phyloP scores from a whole-genome alignment of 78 protist species.

The Cavenderia fasciculata region DNA sequence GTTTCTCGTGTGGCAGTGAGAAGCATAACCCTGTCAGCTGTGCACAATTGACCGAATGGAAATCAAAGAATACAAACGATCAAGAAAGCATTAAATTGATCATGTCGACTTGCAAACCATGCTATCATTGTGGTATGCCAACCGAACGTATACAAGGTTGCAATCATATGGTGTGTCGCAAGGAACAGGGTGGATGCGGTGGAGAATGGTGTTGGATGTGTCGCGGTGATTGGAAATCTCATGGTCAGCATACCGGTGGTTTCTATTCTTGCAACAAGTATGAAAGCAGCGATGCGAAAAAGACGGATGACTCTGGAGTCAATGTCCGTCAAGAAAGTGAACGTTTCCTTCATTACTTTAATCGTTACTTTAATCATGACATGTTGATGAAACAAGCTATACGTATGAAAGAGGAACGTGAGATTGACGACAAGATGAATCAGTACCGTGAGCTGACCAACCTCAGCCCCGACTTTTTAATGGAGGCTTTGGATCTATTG shows the following conservation, averaged over 20 bases:
- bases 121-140: slow-evolving; percentile 81
- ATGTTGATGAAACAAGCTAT: slow-evolving; percentile 71
- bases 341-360: slow-evolving; percentile 78
- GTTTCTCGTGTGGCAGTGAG: slow-evolving; percentile 79
- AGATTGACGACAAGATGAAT: slow-evolving; percentile 60
- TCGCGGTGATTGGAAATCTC: slow-evolving; percentile 83
- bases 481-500: slow-evolving; percentile 41
- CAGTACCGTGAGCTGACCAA: slow-evolving; percentile 48
- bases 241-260: slow-evolving; percentile 85
- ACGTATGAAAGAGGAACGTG: slow-evolving; percentile 43
- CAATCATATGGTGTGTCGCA: slow-evolving; percentile 83
- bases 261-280: slow-evolving; percentile 84
- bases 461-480: slow-evolving; percentile 58
- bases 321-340: slow-evolving; percentile 63
- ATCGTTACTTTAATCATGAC: slow-evolving; percentile 81
- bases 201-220: slow-evolving; percentile 89
- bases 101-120: slow-evolving; percentile 78
- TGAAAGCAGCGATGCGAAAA: slow-evolving; percentile 68
- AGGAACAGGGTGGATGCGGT: slow-evolving; percentile 79
- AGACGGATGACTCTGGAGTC: slow-evolving; percentile 51
- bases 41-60: slow-evolving; percentile 70
- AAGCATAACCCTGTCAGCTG: slow-evolving; percentile 82
- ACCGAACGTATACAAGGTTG: slow-evolving; percentile 79
- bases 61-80: slow-evolving; percentile 75
- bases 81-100: slow-evolving; percentile 61